A percentile compares a stretch with the other conserved stretches of the same genome.
phyloP scores from a whole-genome alignment of 1,284 basidiomycete species.

The Microbotryum saponariae region DNA sequence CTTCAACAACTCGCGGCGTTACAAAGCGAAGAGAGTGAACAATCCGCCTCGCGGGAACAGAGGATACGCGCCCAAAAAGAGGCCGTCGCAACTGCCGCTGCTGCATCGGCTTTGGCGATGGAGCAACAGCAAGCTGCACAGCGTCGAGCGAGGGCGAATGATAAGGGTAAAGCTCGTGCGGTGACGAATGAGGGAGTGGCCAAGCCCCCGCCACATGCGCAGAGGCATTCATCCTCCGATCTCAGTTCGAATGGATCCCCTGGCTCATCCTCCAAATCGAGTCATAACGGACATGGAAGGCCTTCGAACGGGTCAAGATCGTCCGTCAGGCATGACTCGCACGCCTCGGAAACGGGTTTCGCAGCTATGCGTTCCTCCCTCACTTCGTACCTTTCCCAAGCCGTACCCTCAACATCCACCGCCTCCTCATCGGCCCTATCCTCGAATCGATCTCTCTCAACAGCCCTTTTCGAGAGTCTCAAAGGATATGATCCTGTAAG shows the following conservation, averaged over 20 bases:
- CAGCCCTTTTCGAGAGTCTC: background rate
- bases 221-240: background rate
- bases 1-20: constrained; percentile 10
- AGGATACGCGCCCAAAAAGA: constrained; percentile 16
- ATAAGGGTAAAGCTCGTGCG: constrained; percentile 11
- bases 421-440: background rate
- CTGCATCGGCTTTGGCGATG: too few relatives aligned
- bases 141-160: constrained; percentile 7
- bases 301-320: background rate
- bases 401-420: background rate
- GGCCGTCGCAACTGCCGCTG: constrained; percentile 2
- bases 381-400: constrained; percentile 12
- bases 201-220: too few relatives aligned
- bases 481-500: constrained; percentile 14
- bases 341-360: constrained; percentile 3
- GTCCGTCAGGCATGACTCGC: background rate
- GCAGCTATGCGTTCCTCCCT: constrained; percentile 21
- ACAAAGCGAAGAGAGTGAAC: constrained; percentile 4
- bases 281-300: background rate
- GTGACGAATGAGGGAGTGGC: too few relatives aligned
- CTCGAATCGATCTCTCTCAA: background rate
- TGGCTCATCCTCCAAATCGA: background rate
- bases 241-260: background rate
- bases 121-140: background rate
- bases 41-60: background rate